Percentiles rank a stretch among this genome's conserved stretches.
Evolutionary conservation across 176 grass and related monocot genomes (phyloP).

Genomic region (Miscanthus lutarioriparius): DNA sequence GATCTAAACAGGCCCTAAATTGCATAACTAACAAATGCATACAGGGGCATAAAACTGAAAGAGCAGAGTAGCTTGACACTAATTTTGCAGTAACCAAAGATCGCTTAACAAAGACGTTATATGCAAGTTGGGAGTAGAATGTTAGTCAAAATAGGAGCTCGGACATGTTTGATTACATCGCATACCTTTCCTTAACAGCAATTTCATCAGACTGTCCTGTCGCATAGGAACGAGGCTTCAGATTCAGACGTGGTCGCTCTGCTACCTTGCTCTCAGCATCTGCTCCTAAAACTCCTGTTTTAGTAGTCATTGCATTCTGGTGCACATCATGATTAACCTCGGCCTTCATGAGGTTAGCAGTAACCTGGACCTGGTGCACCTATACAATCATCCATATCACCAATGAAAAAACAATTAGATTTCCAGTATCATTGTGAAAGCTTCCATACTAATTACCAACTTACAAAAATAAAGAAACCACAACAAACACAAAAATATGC

Average conservation of each 20-base stretch:
- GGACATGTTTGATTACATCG: neutral
- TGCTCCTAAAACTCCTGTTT: slow-evolving; percentile 38
- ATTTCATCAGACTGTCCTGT: slow-evolving; percentile 54
- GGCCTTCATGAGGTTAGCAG: slow-evolving; percentile 35
- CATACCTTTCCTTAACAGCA: slow-evolving; percentile 66
- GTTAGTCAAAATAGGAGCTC: neutral
- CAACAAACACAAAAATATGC: neutral
- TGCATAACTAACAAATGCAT: neutral
- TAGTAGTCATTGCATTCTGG: slow-evolving; percentile 37
- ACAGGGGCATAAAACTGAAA: neutral
- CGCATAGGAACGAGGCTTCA: slow-evolving; percentile 68
- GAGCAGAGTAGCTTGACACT: neutral
- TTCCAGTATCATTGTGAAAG: neutral
- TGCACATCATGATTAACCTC: slow-evolving; percentile 51
- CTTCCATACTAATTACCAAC: neutral
- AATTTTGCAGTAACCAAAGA: neutral
- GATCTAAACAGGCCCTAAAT: neutral
- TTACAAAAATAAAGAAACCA: neutral
- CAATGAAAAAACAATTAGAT: slow-evolving; percentile 18
- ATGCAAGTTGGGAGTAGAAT: neutral
- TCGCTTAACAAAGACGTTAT: neutral
- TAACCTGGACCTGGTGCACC: slow-evolving; percentile 38
- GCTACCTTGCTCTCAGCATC: slow-evolving; percentile 46
- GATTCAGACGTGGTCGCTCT: slow-evolving; percentile 73
- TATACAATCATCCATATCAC: slow-evolving; percentile 29